Conservation (phyloP, 2,329 filamentous ascomycete species). For the Aspergillus proliferans region DNA sequence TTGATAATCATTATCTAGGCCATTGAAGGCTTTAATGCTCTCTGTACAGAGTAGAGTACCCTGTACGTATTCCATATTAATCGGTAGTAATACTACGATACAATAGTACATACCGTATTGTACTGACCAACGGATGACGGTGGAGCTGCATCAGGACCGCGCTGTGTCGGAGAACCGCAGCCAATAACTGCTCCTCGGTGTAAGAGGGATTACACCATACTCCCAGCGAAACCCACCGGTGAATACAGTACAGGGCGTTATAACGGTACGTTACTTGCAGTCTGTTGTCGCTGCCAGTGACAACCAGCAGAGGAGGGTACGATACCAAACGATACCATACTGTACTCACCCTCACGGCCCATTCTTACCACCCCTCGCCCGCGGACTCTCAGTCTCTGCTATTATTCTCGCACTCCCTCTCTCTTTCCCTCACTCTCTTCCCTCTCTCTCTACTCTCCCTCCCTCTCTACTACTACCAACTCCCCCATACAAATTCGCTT, state of each 20-base stretch:
- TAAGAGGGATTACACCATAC: not conserved
- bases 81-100: not conserved
- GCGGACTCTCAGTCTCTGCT: slow-evolving; percentile 18
- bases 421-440: slow-evolving; percentile 24
- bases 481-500: slow-evolving; percentile 25
- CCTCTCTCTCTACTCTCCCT: slow-evolving; percentile 23
- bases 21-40: not conserved
- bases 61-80: not conserved
- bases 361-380: slow-evolving; percentile 18
- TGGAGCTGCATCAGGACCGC: slow-evolving; percentile 6
- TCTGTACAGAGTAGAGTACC: not conserved
- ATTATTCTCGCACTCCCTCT: slow-evolving; percentile 30
- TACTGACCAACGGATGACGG: slow-evolving; percentile 5
- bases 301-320: slow-evolving; percentile 12
- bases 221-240: slow-evolving; percentile 2
- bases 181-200: not conserved
- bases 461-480: slow-evolving; percentile 22
- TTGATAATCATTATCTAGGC: not conserved
- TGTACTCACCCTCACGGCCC: slow-evolving; percentile 11
- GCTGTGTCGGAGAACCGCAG: not conserved
- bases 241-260: slow-evolving; percentile 14
- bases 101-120: slow-evolving; percentile 2
- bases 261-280: slow-evolving; percentile 17
- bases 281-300: slow-evolving; percentile 17
- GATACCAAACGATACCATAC: slow-evolving; percentile 15